Base-by-base conservation (phyloP, 2,329 filamentous ascomycete species). In the Rugonectria rugulosa region DNA sequence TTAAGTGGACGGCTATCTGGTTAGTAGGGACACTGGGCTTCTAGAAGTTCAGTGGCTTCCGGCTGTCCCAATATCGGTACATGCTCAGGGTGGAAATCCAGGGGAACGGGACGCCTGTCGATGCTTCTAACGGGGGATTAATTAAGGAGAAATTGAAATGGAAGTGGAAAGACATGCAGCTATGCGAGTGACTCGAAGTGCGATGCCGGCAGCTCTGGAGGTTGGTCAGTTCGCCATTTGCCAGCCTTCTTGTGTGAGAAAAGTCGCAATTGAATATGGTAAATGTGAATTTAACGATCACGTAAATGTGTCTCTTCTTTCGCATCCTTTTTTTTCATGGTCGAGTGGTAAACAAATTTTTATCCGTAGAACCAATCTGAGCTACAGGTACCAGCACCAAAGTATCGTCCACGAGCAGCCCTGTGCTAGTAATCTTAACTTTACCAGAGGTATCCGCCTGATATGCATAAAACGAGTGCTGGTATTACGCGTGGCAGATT, bases 81-180 rank as follows among this genome's bases (percentile, higher is more conserved):
- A 56, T 56, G 53, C n/a, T n/a, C n/a, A n/a, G n/a, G n/a, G n/a
- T n/a, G n/a, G n/a, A 32, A 50, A 56, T 56, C 41, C 42, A 56
- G 27, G 53, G 53, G 53, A 46, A 29, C 34, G 34, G 53, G 20
- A 42, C 46, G 20, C 26, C 19, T 11, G 8, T 31, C 12, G 7
- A 44, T 50, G 42, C 36, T 51, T 56, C 46, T 56, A 56, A 56
- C 37, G 37, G 38, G 37, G 47, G 41, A 15, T 29, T 46, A 41
- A 50, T 10, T 26, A 29, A 26, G n/a, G 24, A 41, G 27, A 29
- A 38, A 42, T 34, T 44, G 47, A 24, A 6, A 26, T 12, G 3
- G 24, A 38, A 42, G 41, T 44, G 47, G 29, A 6, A 26, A 15
- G 3, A 31, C 17, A 49, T 55, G 20, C 20, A 45, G 29, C 32